A percentile compares a stretch with the other conserved stretches of the same genome.
phyloP scores from a whole-genome alignment of 441 rosid genomes.

The Eutrema salsugineum region DNA sequence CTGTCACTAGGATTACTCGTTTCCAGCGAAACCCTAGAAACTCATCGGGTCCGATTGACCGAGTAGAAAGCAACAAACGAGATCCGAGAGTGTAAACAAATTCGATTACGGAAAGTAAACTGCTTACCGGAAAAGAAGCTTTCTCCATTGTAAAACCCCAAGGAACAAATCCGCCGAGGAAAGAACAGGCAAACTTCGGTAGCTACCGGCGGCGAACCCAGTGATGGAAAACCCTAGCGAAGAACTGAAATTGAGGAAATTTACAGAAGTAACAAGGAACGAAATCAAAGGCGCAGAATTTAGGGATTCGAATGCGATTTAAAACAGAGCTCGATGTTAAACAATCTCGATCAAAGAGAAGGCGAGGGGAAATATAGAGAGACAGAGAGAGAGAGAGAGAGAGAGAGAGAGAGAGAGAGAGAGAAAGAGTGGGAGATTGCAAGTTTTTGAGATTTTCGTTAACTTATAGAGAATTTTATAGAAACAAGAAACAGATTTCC shows the following conservation, averaged over 20 bases:
- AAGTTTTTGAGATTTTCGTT: constrained; percentile 17
- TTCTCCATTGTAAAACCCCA: background rate
- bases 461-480: constrained; percentile 23
- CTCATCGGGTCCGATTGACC: background rate
- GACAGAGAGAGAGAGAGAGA: background rate
- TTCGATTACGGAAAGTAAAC: background rate
- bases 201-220: constrained; percentile 13
- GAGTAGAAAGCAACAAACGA: background rate
- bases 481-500: background rate
- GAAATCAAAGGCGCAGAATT: background rate
- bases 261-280: background rate
- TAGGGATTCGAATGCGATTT: background rate
- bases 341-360: background rate
- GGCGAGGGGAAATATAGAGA: background rate
- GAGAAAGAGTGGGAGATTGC: constrained; percentile 2
- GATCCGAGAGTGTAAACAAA: background rate
- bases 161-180: background rate
- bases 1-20: background rate
- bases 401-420: background rate
- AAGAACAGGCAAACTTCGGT: background rate
- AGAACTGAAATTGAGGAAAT: background rate
- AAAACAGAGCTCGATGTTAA: background rate
- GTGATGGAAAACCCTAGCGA: constrained; percentile 1
- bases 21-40: constrained; percentile 12
- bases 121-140: constrained; percentile 14